These are phyloP conservation scores for Diaporthe sp. DNA, from an alignment of 2,329 filamentous ascomycete species.

Conservation along the genomic window DNA sequence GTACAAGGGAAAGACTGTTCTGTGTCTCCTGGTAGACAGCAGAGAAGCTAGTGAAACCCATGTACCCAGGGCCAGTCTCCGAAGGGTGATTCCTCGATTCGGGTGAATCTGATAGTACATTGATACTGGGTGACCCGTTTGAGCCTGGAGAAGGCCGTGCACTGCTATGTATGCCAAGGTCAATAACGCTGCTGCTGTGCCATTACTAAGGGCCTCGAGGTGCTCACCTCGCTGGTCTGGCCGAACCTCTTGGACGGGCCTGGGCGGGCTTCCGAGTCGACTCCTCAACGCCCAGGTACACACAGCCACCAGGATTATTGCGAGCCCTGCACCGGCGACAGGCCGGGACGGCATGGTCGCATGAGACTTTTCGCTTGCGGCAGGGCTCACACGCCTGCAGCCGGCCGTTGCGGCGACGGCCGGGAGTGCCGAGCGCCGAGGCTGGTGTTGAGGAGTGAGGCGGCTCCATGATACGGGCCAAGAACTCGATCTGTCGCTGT, in stretches of 20 bases:
- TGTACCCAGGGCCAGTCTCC: slow-evolving; percentile 52
- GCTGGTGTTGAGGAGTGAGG: slow-evolving; percentile 1
- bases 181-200: not conserved
- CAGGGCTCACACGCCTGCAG: slow-evolving; percentile 53
- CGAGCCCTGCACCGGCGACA: slow-evolving; percentile 56
- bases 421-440: slow-evolving; percentile 34
- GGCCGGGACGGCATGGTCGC: slow-evolving; percentile 57
- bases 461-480: not conserved
- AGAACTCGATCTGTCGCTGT: not conserved
- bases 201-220: not conserved
- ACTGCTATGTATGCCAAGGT: not conserved
- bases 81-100: not conserved
- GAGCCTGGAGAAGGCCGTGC: not conserved
- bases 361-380: slow-evolving; percentile 58
- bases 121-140: not conserved
- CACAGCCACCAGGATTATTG: slow-evolving; percentile 50
- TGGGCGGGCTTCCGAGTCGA: slow-evolving; percentile 39
- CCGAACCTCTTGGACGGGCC: not conserved
- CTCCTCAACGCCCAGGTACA: slow-evolving; percentile 49
- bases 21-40: slow-evolving; percentile 58
- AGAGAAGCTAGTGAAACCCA: slow-evolving; percentile 61
- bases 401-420: slow-evolving; percentile 42
- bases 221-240: not conserved
- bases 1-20: slow-evolving; percentile 53
- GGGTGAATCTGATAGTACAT: slow-evolving; percentile 16